These are phyloP conservation scores for Saururus chinensis DNA, from an alignment of 164 flowering plant species.

Conservation along the genomic window DNA sequence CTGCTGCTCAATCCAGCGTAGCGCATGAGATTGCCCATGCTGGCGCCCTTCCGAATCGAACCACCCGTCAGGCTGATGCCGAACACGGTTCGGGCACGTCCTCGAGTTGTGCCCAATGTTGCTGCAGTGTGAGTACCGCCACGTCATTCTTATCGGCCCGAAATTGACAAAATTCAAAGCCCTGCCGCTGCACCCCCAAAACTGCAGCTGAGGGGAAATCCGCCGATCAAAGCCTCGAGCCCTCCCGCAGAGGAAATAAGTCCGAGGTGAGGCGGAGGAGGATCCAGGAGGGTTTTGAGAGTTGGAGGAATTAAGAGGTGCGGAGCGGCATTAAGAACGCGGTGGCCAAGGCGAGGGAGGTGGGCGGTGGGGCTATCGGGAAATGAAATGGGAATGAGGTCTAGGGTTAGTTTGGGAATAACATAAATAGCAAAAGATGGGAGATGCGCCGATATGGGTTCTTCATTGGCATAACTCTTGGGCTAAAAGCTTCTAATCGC, in stretches of 20 bases:
- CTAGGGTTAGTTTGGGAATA: no score
- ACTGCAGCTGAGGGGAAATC: no score
- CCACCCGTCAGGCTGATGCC: constrained; percentile 84
- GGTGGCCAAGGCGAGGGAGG: no score
- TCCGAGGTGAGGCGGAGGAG: not conserved
- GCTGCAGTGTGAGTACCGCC: constrained; percentile 81
- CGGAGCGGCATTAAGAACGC: not conserved
- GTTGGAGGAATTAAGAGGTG: not conserved
- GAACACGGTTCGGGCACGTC: constrained; percentile 83
- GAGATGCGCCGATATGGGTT: no score
- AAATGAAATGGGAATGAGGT: no score
- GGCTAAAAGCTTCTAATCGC: no score
- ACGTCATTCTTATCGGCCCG: constrained; percentile 41
- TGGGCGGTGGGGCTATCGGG: no score
- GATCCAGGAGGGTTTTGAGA: no score
- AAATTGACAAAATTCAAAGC: not conserved
- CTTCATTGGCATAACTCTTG: no score
- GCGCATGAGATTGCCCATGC: no score
- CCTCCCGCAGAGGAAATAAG: not conserved
- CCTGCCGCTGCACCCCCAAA: no score
- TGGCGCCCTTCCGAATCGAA: no score
- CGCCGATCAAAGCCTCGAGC: not conserved
- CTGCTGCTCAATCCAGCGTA: constrained; percentile 23
- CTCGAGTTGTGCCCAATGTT: constrained; percentile 85
- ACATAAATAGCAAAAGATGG: not conserved